Conservation (phyloP, 495 filamentous ascomycete genomes). For the Evansstolkia leycettana region DNA sequence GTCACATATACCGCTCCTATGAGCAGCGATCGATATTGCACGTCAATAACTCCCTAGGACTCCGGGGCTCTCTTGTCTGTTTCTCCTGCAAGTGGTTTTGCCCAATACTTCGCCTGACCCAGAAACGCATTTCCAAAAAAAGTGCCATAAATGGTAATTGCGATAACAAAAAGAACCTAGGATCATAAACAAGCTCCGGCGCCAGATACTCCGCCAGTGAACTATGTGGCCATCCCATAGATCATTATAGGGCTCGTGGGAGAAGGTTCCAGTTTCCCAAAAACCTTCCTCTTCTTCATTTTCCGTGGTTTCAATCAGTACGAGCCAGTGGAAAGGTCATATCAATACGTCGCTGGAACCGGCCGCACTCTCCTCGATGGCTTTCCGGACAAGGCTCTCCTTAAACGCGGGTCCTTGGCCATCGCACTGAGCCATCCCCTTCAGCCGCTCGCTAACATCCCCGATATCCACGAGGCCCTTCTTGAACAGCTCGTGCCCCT, state of each 20-base stretch:
- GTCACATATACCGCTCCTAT: no score
- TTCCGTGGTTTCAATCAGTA: not conserved
- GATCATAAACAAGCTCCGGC: not conserved
- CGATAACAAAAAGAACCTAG: conserved; percentile 1
- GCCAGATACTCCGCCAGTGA: not conserved
- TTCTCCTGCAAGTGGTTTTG: no score
- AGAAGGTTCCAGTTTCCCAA: not conserved
- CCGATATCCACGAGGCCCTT: conserved; percentile 75
- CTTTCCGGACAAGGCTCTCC: conserved; percentile 57
- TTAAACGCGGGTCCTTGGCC: conserved; percentile 85
- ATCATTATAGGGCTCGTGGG: no score
- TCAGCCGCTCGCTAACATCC: conserved; percentile 62
- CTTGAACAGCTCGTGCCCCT: conserved; percentile 67
- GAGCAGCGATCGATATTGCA: no score
- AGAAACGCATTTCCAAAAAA: no score
- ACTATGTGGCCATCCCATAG: no score
- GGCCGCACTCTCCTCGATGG: conserved; percentile 67
- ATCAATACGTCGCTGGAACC: conserved; percentile 64
- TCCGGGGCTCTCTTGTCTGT: no score
- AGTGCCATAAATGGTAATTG: no score
- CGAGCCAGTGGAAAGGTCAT: no score
- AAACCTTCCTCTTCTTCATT: not conserved
- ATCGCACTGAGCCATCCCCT: conserved; percentile 71
- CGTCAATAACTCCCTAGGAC: no score
- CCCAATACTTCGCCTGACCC: no score